Base-by-base conservation (phyloP, 352 stramenopile genomes). In the Phytophthora boehmeriae region DNA sequence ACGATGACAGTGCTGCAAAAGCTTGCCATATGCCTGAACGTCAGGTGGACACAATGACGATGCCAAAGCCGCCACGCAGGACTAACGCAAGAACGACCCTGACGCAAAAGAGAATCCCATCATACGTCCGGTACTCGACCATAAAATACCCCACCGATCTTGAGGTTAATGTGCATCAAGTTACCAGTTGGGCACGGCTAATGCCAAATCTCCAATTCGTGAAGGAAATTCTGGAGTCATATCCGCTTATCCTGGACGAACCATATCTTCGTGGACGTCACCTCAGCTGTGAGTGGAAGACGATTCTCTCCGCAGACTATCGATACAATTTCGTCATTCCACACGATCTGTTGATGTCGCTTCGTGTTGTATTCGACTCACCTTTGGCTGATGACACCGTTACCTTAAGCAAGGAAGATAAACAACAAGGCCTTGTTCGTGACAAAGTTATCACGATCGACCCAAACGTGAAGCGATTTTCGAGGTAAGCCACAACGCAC, bases 231-330 rank as follows among this genome's bases (percentile, higher is more conserved):
- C 23, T 66, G 32, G 35, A 55, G 8, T 32, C 20, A 0, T 60
- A 66, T 46, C 49, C 39, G 11, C 38, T 66, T 11, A 52, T 59
- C 14, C 20, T 61, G 14, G 50, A 66, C n/a, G 50, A 61, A 5
- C 23, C 43, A 1, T 57, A 52, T 11, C 20, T 66, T 1, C 10
- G 43, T 8, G 25, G 14, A 22, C 43, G 35, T 3, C 55, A 23
- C 2, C 25, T 61, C 2, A 19, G 41, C 8, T 66, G 50, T 43
- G 27, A 14, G 5, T 53, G 59, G 59, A 53, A 52, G 44, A 11
- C 38, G 4, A 32, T 54, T 0, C 35, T 28, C 19, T 22, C 39
- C n/a, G 22, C 17, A 48, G 43, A 56, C 39, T 59, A 54, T 17
- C 20, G 38, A 44, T 44, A 44, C 47, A 34, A 32, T 9, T 54